Conservation (phyloP, 805 yeast species). For the Ogataea sp. region DNA sequence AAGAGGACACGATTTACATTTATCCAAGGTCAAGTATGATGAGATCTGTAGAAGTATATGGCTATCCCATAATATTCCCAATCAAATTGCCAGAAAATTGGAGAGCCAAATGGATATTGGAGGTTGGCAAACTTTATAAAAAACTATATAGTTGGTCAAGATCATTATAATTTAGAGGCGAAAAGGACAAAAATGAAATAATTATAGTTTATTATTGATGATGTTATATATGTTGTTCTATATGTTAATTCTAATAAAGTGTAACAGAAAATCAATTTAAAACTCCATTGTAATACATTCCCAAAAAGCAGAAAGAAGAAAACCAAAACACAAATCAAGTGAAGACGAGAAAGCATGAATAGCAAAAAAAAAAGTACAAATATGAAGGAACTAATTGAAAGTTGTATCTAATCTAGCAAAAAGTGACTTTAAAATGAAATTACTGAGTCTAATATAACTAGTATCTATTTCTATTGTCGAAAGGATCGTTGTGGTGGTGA, state of each 20-base stretch:
- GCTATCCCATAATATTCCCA: constrained; percentile 73
- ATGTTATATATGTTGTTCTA: no score
- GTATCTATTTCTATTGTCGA: neutral
- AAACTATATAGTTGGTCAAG: neutral
- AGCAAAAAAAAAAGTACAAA: no score
- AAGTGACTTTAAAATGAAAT: neutral
- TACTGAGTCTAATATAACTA: neutral
- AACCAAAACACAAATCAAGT: no score
- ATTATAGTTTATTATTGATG: no score
- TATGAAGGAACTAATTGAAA: no score
- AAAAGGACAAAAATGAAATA: no score
- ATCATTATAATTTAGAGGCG: no score
- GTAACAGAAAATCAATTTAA: no score
- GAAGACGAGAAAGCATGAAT: no score
- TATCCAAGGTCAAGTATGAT: constrained; percentile 56
- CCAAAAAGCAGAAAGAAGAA: no score
- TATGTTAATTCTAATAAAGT: no score
- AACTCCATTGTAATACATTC: no score
- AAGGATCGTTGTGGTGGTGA: constrained; percentile 5
- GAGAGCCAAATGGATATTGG: constrained; percentile 81
- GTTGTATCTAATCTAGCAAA: neutral
- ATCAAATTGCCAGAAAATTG: constrained; percentile 67
- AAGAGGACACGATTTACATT: constrained; percentile 62
- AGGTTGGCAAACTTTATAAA: constrained; percentile 83
- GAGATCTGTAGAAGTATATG: constrained; percentile 60